phyloP scores from a whole-genome alignment of 2,329 filamentous ascomycete genomes.

The Dothideomycetidae sp. region DNA sequence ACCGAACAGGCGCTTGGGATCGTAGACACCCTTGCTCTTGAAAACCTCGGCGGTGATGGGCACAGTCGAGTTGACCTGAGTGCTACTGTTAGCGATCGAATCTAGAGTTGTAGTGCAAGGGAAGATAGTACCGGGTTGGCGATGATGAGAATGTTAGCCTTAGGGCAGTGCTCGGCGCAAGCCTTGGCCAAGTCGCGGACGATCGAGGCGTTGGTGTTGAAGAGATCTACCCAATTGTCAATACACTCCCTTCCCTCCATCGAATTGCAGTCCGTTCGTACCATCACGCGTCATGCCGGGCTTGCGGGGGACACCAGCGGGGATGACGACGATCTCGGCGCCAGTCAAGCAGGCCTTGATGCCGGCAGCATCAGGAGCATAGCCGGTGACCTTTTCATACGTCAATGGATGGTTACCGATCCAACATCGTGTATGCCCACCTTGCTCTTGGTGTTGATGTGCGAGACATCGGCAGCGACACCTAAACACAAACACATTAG shows the following conservation, averaged over 20 bases:
- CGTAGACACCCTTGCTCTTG: slow-evolving; percentile 92
- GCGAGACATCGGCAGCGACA: slow-evolving; percentile 94
- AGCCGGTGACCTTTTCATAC: slow-evolving; percentile 59
- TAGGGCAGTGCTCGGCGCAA: slow-evolving; percentile 70
- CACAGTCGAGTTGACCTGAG: slow-evolving; percentile 87
- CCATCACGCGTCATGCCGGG: slow-evolving; percentile 98
- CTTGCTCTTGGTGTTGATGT: slow-evolving; percentile 97
- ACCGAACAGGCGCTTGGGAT: slow-evolving; percentile 98
- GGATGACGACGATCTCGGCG: slow-evolving; percentile 90
- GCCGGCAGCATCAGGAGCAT: slow-evolving; percentile 49
- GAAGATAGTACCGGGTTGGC: slow-evolving; percentile 63
- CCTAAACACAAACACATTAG: no score
- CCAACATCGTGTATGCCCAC: slow-evolving; percentile 21
- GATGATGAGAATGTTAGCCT: slow-evolving; percentile 95
- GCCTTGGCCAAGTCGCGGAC: slow-evolving; percentile 97
- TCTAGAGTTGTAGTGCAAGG: slow-evolving; percentile 8
- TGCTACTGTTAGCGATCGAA: not conserved
- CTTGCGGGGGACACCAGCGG: slow-evolving; percentile 96
- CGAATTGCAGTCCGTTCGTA: slow-evolving; percentile 23
- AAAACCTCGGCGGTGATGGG: slow-evolving; percentile 95
- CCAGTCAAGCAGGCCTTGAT: slow-evolving; percentile 69
- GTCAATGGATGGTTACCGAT: not conserved
- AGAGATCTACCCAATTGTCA: slow-evolving; percentile 52
- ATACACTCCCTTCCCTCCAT: slow-evolving; percentile 1
- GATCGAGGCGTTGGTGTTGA: slow-evolving; percentile 99